Evolutionary conservation across 2,329 filamentous ascomycete genomes (phyloP), one percentile per base, ranked within the genome.

Genomic region (Ceratocystis papillata): DNA sequence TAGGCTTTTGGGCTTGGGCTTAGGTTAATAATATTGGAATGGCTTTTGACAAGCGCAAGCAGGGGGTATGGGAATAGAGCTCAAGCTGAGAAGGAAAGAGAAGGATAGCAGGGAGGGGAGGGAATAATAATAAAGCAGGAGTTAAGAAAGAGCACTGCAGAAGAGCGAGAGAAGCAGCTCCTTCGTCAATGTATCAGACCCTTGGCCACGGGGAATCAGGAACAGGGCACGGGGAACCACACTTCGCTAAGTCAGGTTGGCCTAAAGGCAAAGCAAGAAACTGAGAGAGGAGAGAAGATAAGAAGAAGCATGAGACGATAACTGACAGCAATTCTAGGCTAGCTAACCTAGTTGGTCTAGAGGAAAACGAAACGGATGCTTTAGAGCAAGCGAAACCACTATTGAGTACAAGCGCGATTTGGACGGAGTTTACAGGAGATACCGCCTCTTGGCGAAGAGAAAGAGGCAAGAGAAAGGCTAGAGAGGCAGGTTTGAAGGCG

Each of bases 141-240:
- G 50, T 37, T 3, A 37, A 37, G 33, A 12, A 37, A 37, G 33
- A 10, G 33, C 10, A 10, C 37, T 41, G 12, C 3, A 41, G 37
- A 41, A 57, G 28, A 57, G 10, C 22, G 10, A 28, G 48, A 50
- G 17, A 50, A 50, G 48, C 2, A 28, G 15, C 30, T 28, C 53
- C 12, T 57, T 57, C 53, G 53, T 57, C 22, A 30, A 28, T 57
- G 53, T 57, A 57, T 57, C 53, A 57, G 53, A 28, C 53, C 53
- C 53, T 25, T 57, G 25, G 53, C 10, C 53, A 20, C 3, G 20
- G 53, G 28, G 28, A 15, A 28, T 25, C 2, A 55, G 50, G 50
- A 55, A 55, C 50, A 55, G 50, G 25, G 28, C 50, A 55, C 50
- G 50, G 25, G 53, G 53, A 25, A 7, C 20, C 50, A 55, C 50